Conservation (phyloP, 495 filamentous ascomycete species). For the Neurospora pannonica region DNA sequence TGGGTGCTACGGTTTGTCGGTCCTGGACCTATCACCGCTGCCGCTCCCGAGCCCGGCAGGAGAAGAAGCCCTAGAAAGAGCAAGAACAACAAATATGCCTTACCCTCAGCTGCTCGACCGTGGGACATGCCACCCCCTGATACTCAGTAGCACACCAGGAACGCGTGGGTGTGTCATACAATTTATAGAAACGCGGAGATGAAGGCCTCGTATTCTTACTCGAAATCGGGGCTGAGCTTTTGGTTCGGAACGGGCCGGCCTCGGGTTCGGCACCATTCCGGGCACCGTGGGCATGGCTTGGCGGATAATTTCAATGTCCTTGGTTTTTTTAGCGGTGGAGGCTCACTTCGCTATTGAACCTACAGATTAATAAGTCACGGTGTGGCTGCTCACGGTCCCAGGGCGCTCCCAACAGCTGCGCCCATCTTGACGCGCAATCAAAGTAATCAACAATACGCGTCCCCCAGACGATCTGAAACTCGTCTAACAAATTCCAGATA, state of each 20-base stretch:
- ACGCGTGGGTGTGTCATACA: not conserved
- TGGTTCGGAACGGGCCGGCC: not conserved
- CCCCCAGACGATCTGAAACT: not conserved
- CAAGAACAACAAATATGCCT: not conserved
- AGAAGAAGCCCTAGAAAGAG: not conserved
- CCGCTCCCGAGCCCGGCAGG: not conserved
- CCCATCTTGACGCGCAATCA: not conserved
- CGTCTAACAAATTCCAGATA: not conserved
- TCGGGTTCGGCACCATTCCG: not conserved
- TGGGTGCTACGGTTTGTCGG: constrained; percentile 72
- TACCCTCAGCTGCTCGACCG: not conserved
- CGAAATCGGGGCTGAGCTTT: not conserved
- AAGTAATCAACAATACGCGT: not conserved
- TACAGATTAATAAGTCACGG: not conserved
- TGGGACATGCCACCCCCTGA: constrained; percentile 4
- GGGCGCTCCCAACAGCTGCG: not conserved
- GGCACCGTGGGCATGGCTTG: not conserved
- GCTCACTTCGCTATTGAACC: not conserved
- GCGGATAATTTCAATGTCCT: not conserved
- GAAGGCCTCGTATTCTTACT: not conserved
- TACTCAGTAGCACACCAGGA: constrained; percentile 6
- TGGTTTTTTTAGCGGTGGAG: not conserved
- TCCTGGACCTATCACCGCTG: not conserved
- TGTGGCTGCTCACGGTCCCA: not conserved
- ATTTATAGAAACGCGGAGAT: not conserved